Base-by-base conservation (phyloP, 2,329 filamentous ascomycete genomes). In the Lachnum nothofagi region DNA sequence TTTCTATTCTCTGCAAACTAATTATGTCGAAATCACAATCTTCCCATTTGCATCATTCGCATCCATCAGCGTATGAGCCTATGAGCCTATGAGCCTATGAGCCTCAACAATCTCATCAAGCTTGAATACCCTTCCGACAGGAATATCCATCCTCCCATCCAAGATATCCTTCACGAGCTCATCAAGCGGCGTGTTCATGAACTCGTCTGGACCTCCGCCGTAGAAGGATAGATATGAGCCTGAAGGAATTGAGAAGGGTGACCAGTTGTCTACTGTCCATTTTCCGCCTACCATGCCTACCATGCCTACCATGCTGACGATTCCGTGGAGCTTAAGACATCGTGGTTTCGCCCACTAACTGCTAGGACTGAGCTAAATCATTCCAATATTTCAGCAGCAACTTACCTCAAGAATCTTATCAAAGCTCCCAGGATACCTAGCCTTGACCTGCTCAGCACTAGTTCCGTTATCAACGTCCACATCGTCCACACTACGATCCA, bases 61-160 rank as follows among this genome's bases (percentile, higher is more conserved):
- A 46, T 74, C 72, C 71, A 73, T 72, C 37, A 63, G 59, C 31
- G 58, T 56, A 61, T 73, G 71, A 3, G 70, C 72, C 50, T 72
- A n/a, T n/a, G n/a, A n/a, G n/a, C n/a, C n/a, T n/a, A n/a, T 72
- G 38, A 63, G 59, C 31, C 59, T 56, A 61, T 73, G 71, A 3
- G 70, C 72, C 50, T 72, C 63, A 1, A 64, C 68, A 58, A 74
- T 71, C 42, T 73, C 63, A 29, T 72, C 68, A 40, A 74, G 60
- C 44, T 61, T 57, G 53, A 73, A 72, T 0, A 67, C 64, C 55
- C 63, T 68, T 2, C 25, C 27, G 3, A 40, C 37, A 10, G 49
- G 53, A 16, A 48, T 54, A 17, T 53, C 54, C 17, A 40, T 53
- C 46, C 22, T 46, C 51, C 22, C 45, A 38, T 25, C 47, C 49